These are phyloP conservation scores for Tremellales sp. DNA, from an alignment of 1,284 basidiomycete species.

Conservation along the genomic window DNA sequence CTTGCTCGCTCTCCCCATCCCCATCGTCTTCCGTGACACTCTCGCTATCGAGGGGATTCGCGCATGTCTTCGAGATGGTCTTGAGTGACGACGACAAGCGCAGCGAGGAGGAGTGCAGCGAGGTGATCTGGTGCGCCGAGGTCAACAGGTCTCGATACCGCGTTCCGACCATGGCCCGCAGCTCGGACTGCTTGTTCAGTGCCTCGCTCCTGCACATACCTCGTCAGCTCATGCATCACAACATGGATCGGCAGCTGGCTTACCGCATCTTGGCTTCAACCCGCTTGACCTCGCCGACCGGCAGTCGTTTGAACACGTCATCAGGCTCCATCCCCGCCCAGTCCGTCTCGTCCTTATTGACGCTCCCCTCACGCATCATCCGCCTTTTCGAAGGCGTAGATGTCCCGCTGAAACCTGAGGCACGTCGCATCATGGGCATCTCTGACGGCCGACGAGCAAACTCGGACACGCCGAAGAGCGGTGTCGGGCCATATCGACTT, in stretches of 20 bases:
- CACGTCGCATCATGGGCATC: not conserved
- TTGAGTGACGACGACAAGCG: constrained; percentile 44
- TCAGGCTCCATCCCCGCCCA: constrained; percentile 62
- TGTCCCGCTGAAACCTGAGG: not conserved
- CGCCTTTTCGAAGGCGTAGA: constrained; percentile 5
- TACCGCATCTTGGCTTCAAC: constrained; percentile 70
- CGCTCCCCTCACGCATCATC: constrained; percentile 2
- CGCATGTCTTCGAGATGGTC: constrained; percentile 34
- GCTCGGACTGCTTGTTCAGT: constrained; percentile 83
- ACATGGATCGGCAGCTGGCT: constrained; percentile 4
- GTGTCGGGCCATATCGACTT: not conserved
- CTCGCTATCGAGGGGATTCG: constrained; percentile 30
- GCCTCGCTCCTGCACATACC: constrained; percentile 65
- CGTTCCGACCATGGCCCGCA: constrained; percentile 92
- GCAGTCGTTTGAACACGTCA: constrained; percentile 69
- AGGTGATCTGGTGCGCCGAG: constrained; percentile 81
- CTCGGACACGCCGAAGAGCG: not conserved
- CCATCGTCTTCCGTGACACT: constrained; percentile 12
- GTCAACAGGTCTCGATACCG: constrained; percentile 89
- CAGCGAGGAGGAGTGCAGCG: constrained; percentile 53
- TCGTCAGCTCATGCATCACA: not conserved
- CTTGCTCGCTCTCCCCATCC: constrained; percentile 20
- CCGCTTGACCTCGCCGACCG: constrained; percentile 68
- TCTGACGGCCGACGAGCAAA: not conserved
- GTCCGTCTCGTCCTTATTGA: constrained; percentile 19